phyloP scores from a whole-genome alignment of 805 yeast species.

The Candida railenensis region DNA sequence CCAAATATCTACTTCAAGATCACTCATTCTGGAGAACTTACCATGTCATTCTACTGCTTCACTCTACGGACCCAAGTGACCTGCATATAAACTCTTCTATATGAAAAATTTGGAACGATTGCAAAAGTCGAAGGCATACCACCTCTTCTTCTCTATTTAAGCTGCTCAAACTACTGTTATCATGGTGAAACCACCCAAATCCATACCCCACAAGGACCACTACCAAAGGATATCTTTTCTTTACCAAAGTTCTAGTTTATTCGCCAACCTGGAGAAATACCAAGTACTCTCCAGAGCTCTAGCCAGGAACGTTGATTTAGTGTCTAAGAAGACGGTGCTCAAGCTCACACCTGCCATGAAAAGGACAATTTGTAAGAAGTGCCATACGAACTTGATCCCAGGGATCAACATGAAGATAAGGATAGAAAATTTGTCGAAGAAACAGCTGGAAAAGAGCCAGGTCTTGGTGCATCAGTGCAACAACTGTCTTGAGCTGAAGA shows the following conservation, averaged over 20 bases:
- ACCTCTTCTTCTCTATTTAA: too few relatives aligned
- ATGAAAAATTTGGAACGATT: too few relatives aligned
- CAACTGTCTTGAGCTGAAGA: constrained; percentile 49
- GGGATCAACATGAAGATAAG: constrained; percentile 41
- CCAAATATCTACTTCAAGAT: too few relatives aligned
- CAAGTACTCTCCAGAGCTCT: constrained; percentile 55
- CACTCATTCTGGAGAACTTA: too few relatives aligned
- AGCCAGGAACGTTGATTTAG: constrained; percentile 52
- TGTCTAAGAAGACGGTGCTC: constrained; percentile 67
- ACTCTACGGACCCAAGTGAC: too few relatives aligned
- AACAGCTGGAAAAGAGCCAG: constrained; percentile 25
- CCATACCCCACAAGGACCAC: constrained; percentile 55
- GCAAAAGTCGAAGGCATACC: too few relatives aligned
- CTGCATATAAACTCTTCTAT: too few relatives aligned
- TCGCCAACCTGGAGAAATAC: constrained; percentile 28
- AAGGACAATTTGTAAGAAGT: constrained; percentile 66
- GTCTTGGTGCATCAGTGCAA: constrained; percentile 48
- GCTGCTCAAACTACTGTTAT: too few relatives aligned
- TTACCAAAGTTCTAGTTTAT: constrained; percentile 50
- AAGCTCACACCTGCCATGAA: constrained; percentile 65
- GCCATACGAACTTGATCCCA: constrained; percentile 52
- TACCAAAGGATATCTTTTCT: constrained; percentile 58
- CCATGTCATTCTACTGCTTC: too few relatives aligned
- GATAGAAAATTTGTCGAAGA: constrained; percentile 43
- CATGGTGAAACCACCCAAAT: constrained; percentile 29